A percentile compares a stretch with the other conserved stretches of the same genome.
These are phyloP conservation scores for Myxozyma neglecta DNA, from an alignment of 805 yeast species.

Conservation along the genomic window DNA sequence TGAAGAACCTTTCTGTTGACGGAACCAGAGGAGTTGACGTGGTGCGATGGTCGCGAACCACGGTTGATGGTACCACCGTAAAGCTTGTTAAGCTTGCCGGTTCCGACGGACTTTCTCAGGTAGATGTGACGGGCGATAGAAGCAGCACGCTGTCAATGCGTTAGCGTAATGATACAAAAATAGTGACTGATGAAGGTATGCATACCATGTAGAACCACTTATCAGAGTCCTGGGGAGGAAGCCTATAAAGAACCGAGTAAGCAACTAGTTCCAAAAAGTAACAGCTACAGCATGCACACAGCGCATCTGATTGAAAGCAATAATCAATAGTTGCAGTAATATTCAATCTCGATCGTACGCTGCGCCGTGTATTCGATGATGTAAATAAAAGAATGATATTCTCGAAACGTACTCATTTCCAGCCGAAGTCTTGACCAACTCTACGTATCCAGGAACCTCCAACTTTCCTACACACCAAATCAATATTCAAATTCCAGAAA, in stretches of 20 bases:
- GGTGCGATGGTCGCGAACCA: slow-evolving; percentile 98
- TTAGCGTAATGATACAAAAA: background rate
- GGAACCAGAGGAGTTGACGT: slow-evolving; percentile 98
- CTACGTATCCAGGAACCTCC: slow-evolving; percentile 99
- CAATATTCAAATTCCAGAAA: background rate
- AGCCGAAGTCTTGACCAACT: slow-evolving; percentile 97
- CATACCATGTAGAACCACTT: slow-evolving; percentile 85
- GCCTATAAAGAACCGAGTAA: slow-evolving; percentile 36
- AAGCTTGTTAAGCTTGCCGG: slow-evolving; percentile 96
- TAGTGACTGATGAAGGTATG: background rate
- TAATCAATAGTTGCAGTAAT: too few relatives aligned
- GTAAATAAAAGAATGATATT: background rate
- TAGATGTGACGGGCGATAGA: slow-evolving; percentile 99
- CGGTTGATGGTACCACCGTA: slow-evolving; percentile 99
- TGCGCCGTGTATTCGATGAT: background rate
- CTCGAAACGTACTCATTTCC: slow-evolving; percentile 66
- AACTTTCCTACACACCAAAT: slow-evolving; percentile 55
- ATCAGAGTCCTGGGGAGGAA: slow-evolving; percentile 99
- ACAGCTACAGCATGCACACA: too few relatives aligned
- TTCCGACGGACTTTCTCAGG: slow-evolving; percentile 99
- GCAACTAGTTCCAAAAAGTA: background rate
- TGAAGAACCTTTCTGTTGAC: slow-evolving; percentile 98
- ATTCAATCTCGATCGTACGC: background rate
- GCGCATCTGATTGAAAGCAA: too few relatives aligned
- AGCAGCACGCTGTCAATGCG: slow-evolving; percentile 83